Evolutionary conservation across 345 rosid genomes (phyloP).

Genomic region (Citrus trifoliata): DNA sequence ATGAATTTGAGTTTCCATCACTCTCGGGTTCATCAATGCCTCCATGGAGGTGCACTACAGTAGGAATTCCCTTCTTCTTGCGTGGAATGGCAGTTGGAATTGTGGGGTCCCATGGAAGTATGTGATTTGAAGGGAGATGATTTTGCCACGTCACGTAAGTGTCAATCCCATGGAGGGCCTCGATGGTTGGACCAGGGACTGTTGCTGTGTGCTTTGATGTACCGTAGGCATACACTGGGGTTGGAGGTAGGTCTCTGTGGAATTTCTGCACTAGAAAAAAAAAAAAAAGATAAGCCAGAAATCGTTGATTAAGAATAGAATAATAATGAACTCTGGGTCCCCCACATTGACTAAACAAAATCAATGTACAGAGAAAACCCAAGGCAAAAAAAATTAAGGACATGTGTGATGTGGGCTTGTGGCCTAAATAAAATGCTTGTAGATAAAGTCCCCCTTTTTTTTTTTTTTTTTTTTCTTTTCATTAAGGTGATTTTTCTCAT

Average conservation of each 20-base stretch:
- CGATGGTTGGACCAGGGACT: slow-evolving; percentile 93
- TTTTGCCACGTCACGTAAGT: slow-evolving; percentile 75
- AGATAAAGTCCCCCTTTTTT: neutral
- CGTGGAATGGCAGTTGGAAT: slow-evolving; percentile 61
- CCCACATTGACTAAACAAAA: neutral
- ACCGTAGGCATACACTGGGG: slow-evolving; percentile 86
- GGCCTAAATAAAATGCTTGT: neutral
- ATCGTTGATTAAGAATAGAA: too few relatives aligned
- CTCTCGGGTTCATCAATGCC: slow-evolving; percentile 67
- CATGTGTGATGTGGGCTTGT: neutral
- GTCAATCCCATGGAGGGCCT: slow-evolving; percentile 61
- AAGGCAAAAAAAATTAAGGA: neutral
- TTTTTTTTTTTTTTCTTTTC: too few relatives aligned
- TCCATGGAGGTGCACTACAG: slow-evolving; percentile 97
- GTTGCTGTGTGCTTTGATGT: slow-evolving; percentile 50
- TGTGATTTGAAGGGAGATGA: slow-evolving; percentile 78
- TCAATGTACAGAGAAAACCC: neutral
- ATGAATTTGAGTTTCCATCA: slow-evolving; percentile 70
- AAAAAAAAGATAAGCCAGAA: neutral
- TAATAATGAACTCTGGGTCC: neutral
- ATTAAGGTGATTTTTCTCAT: neutral
- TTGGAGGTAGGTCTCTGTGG: slow-evolving; percentile 80
- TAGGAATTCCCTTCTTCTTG: slow-evolving; percentile 57
- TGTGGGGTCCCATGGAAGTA: slow-evolving; percentile 91
- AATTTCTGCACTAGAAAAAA: slow-evolving; percentile 50